phyloP scores from a whole-genome alignment of 2,329 filamentous ascomycete species.

The Fusarium humuli region DNA sequence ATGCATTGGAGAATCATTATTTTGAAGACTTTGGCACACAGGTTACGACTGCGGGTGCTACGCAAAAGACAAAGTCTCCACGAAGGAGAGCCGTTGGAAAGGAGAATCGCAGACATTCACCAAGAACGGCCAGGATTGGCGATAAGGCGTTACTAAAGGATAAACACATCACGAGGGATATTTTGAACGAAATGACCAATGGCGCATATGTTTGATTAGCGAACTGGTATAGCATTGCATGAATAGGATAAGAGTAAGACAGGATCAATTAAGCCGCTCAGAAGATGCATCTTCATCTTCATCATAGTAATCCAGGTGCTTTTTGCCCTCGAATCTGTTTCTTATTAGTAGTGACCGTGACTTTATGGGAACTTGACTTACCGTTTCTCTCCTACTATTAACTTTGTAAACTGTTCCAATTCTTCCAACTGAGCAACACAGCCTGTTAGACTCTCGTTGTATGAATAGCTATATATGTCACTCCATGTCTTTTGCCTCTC shows the following conservation, averaged over 20 bases:
- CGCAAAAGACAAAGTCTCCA: conserved; percentile 47
- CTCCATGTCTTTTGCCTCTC: conserved; percentile 61
- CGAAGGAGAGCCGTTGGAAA: conserved; percentile 52
- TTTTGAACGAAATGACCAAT: conserved; percentile 77
- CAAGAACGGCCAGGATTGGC: conserved; percentile 69
- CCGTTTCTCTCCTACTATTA: conserved; percentile 67
- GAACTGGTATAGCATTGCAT: conserved; percentile 25
- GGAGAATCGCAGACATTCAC: conserved; percentile 61
- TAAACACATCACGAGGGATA: conserved; percentile 77
- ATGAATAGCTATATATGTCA: conserved; percentile 68
- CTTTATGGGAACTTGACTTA: conserved; percentile 36
- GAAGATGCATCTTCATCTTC: conserved; percentile 34
- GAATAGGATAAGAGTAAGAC: conserved; percentile 20
- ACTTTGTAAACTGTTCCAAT: conserved; percentile 67
- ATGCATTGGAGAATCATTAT: conserved; percentile 73
- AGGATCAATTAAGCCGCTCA: conserved; percentile 31
- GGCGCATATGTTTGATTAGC: conserved; percentile 53
- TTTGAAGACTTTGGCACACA: conserved; percentile 72
- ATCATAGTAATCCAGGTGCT: conserved; percentile 40
- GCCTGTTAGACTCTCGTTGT: conserved; percentile 64
- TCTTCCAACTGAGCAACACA: conserved; percentile 66
- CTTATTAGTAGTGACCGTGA: conserved; percentile 1
- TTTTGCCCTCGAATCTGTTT: conserved; percentile 52
- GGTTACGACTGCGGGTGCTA: conserved; percentile 51
- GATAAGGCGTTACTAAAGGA: conserved; percentile 72